phyloP scores from a whole-genome alignment of 2,329 filamentous ascomycete species.

The Zelopaecilomyces penicillatus region DNA sequence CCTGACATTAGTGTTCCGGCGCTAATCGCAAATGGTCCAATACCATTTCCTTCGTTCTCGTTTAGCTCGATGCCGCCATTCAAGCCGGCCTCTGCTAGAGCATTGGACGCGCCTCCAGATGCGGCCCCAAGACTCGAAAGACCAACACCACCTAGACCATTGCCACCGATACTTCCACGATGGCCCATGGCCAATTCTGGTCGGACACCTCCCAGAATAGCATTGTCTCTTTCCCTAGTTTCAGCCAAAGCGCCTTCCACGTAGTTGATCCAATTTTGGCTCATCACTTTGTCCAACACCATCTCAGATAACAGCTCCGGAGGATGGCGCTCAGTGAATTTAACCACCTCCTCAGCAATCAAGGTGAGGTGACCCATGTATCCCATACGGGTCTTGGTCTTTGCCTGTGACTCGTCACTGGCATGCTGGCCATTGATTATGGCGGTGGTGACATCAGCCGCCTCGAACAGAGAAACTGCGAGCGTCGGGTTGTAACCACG shows the following conservation, averaged over 20 bases:
- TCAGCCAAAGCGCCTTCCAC: slow-evolving; percentile 89
- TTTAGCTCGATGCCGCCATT: slow-evolving; percentile 65
- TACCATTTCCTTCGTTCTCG: slow-evolving; percentile 57
- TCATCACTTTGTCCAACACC: slow-evolving; percentile 82
- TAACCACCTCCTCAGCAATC: slow-evolving; percentile 96
- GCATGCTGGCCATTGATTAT: slow-evolving; percentile 85
- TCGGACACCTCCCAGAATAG: slow-evolving; percentile 90
- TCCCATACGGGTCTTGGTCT: slow-evolving; percentile 82
- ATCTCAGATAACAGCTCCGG: slow-evolving; percentile 76
- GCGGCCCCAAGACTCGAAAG: slow-evolving; percentile 35
- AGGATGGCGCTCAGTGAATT: slow-evolving; percentile 91
- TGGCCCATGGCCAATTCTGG: slow-evolving; percentile 83
- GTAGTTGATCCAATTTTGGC: slow-evolving; percentile 86
- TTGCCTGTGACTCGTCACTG: slow-evolving; percentile 76
- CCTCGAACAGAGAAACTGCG: slow-evolving; percentile 87
- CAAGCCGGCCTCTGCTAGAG: slow-evolving; percentile 72
- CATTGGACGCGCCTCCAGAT: slow-evolving; percentile 46
- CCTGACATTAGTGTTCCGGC: slow-evolving; percentile 73
- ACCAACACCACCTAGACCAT: slow-evolving; percentile 39
- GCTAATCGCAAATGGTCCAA: slow-evolving; percentile 64
- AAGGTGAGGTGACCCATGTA: slow-evolving; percentile 98
- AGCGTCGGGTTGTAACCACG: slow-evolving; percentile 84
- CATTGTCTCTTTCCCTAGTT: slow-evolving; percentile 91
- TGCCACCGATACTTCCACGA: slow-evolving; percentile 51
- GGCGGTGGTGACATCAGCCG: slow-evolving; percentile 77